A percentile compares a stretch with the other conserved stretches of the same genome.
These are phyloP conservation scores for Colletotrichum horii DNA, from an alignment of 2,329 filamentous ascomycete genomes.

Conservation along the genomic window DNA sequence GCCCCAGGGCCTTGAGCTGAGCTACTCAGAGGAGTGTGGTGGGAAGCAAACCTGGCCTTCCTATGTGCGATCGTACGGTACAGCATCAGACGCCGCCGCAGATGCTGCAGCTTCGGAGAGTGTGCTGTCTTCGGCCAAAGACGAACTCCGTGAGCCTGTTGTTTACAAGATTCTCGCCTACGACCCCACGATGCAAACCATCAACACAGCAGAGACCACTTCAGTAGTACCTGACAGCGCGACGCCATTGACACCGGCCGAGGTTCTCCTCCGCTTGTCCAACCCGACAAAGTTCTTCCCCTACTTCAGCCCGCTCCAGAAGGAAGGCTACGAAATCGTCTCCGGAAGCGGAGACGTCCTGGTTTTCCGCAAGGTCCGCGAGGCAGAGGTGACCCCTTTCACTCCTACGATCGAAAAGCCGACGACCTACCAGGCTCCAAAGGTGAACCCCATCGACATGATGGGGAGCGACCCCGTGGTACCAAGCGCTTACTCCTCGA, in stretches of 20 bases:
- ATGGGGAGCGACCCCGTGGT: constrained; percentile 46
- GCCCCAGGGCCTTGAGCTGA: constrained; percentile 53
- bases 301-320: constrained; percentile 62
- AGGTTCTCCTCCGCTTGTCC: constrained; percentile 64
- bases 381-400: constrained; percentile 24
- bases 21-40: constrained; percentile 48
- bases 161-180: constrained; percentile 72
- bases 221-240: constrained; percentile 56
- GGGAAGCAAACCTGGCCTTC: constrained; percentile 37
- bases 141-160: constrained; percentile 23
- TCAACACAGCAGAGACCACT: constrained; percentile 65
- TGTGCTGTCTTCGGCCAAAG: background rate
- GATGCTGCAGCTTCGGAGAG: background rate
- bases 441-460: constrained; percentile 65
- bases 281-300: constrained; percentile 70
- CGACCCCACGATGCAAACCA: constrained; percentile 60
- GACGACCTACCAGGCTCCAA: constrained; percentile 20
- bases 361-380: constrained; percentile 67
- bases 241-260: constrained; percentile 60
- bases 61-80: constrained; percentile 39
- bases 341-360: constrained; percentile 68
- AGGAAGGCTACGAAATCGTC: constrained; percentile 70
- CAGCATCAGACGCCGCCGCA: constrained; percentile 2
- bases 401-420: constrained; percentile 11
- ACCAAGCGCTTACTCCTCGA: constrained; percentile 62